A percentile compares a stretch with the other conserved stretches of the same genome.
Evolutionary conservation across 441 rosid species (phyloP).

Genomic region (Croton laevigatus): DNA sequence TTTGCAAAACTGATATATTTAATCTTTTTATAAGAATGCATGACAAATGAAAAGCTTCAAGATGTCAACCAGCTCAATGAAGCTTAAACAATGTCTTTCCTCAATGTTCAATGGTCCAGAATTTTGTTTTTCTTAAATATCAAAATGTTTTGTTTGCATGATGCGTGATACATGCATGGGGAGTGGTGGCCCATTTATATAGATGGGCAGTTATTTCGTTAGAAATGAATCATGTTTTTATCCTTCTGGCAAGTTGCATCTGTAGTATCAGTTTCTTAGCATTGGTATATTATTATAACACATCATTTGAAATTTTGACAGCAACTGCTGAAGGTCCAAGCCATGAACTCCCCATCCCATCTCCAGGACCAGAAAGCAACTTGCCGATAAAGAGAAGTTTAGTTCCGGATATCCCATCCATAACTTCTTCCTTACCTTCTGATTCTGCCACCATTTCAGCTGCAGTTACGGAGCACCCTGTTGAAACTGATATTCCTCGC

Average conservation of each 20-base stretch:
- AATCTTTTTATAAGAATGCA: neutral
- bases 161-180: neutral
- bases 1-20: neutral
- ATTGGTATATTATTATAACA: neutral
- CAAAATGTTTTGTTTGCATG: neutral
- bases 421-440: slow-evolving; percentile 10
- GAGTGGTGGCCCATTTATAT: neutral
- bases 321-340: slow-evolving; percentile 5
- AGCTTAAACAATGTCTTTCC: neutral
- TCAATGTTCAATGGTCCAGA: neutral
- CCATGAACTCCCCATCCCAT: neutral
- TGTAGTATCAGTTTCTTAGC: no score
- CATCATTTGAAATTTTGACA: slow-evolving; percentile 14
- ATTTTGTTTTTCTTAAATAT: neutral
- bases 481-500: slow-evolving; percentile 3
- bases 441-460: neutral
- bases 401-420: slow-evolving; percentile 3
- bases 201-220: neutral
- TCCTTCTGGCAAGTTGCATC: neutral
- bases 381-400: neutral
- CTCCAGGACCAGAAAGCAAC: slow-evolving; percentile 23
- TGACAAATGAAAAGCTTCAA: neutral
- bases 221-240: neutral
- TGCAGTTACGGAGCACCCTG: slow-evolving; percentile 1
- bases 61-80: neutral